These are phyloP conservation scores for Phylloporus rhodoxanthus DNA, from an alignment of 768 basidiomycete species.

Conservation along the genomic window DNA sequence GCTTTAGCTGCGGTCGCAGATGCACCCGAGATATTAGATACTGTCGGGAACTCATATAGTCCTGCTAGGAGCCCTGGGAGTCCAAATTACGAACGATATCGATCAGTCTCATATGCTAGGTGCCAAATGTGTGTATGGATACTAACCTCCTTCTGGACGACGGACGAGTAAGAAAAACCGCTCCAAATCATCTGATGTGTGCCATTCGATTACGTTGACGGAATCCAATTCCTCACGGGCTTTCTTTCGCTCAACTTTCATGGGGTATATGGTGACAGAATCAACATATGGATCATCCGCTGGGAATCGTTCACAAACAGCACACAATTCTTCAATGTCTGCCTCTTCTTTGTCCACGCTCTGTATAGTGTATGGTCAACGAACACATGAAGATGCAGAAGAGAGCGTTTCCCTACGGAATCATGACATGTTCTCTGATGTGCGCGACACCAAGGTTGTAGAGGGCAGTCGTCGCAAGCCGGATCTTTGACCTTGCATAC, in stretches of 20 bases:
- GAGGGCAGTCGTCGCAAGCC: slow-evolving; percentile 64
- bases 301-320: slow-evolving; percentile 56
- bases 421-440: slow-evolving; percentile 30
- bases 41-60: slow-evolving; percentile 80
- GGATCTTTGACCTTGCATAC: slow-evolving; percentile 86
- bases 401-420: slow-evolving; percentile 7
- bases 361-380: neutral
- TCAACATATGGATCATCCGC: slow-evolving; percentile 11
- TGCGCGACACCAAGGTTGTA: slow-evolving; percentile 64
- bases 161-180: slow-evolving; percentile 73
- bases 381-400: neutral
- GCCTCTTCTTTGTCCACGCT: slow-evolving; percentile 13
- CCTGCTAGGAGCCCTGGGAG: slow-evolving; percentile 80
- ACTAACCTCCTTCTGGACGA: slow-evolving; percentile 75
- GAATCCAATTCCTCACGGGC: slow-evolving; percentile 78
- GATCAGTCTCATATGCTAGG: slow-evolving; percentile 1
- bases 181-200: slow-evolving; percentile 29
- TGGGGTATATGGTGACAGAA: slow-evolving; percentile 74
- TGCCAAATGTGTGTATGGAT: neutral
- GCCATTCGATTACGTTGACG: slow-evolving; percentile 85
- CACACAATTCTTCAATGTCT: slow-evolving; percentile 79
- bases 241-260: slow-evolving; percentile 79
- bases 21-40: slow-evolving; percentile 43
- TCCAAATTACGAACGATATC: neutral
- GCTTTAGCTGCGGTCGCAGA: slow-evolving; percentile 34